Percentiles rank a stretch among this genome's conserved stretches.
Conservation (phyloP, 2,329 filamentous ascomycete species). For the Epichloe sibirici region DNA sequence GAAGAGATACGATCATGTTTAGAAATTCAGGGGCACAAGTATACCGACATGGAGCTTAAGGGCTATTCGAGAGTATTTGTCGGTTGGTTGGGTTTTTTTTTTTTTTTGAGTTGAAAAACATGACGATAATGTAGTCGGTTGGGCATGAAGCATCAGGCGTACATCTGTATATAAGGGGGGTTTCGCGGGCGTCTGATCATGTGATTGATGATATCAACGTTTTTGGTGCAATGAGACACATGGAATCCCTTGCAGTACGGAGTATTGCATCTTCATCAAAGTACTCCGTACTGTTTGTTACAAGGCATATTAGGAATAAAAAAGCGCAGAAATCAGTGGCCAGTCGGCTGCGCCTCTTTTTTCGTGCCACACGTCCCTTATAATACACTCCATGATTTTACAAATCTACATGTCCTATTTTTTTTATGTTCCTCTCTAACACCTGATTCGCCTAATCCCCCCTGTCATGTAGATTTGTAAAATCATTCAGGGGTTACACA, state of each 20-base stretch:
- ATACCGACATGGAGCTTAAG: slow-evolving; percentile 57
- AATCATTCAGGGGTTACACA: no score
- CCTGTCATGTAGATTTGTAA: no score
- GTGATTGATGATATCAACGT: not conserved
- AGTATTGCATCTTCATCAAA: not conserved
- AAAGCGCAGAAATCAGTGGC: no score
- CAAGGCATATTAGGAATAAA: not conserved
- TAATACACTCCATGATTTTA: no score
- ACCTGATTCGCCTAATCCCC: no score
- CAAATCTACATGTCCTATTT: no score
- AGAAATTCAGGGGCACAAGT: slow-evolving; percentile 65
- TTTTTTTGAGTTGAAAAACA: not conserved
- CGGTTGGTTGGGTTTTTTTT: not conserved
- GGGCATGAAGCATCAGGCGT: not conserved
- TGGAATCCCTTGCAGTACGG: not conserved
- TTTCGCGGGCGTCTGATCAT: not conserved
- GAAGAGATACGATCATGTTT: slow-evolving; percentile 77
- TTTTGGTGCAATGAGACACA: not conserved
- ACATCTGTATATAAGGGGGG: not conserved
- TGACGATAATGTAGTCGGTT: not conserved
- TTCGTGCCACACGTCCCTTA: no score
- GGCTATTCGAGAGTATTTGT: not conserved
- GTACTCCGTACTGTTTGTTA: not conserved
- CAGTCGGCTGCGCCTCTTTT: no score
- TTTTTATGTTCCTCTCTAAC: no score